phyloP scores from a whole-genome alignment of 495 filamentous ascomycete species.

The Endocarpon pusillum region DNA sequence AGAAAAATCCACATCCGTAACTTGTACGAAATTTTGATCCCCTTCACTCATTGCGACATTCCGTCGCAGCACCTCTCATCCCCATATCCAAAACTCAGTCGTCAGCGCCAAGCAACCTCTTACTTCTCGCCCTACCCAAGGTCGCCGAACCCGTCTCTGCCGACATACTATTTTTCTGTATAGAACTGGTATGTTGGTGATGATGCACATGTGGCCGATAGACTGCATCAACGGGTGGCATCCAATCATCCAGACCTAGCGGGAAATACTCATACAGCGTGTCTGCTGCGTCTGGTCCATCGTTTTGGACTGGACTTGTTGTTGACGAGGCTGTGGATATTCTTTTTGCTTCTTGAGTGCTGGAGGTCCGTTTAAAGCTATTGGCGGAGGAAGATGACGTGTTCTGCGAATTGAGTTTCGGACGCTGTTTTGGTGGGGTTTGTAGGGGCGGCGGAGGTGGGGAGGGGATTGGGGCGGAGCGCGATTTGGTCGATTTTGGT shows the following conservation, averaged over 20 bases:
- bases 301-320: slow-evolving; percentile 20
- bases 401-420: slow-evolving; percentile 1
- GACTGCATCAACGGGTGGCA: slow-evolving; percentile 78
- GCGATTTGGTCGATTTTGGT: background rate
- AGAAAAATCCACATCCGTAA: too few species aligned
- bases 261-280: slow-evolving; percentile 86
- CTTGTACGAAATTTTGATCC: too few species aligned
- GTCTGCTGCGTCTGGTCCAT: slow-evolving; percentile 34
- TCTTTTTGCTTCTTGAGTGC: background rate
- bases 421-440: slow-evolving; percentile 1
- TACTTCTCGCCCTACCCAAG: slow-evolving; percentile 54
- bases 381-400: background rate
- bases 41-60: too few species aligned
- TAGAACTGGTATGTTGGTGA: slow-evolving; percentile 63
- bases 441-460: background rate
- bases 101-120: slow-evolving; percentile 68
- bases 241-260: slow-evolving; percentile 77
- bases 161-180: background rate
- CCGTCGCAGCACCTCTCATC: too few species aligned
- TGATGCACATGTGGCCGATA: slow-evolving; percentile 89
- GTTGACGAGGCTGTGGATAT: slow-evolving; percentile 10
- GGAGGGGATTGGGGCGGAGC: slow-evolving; percentile 5
- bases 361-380: background rate
- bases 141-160: slow-evolving; percentile 31
- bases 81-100: too few species aligned